Percentiles rank a stretch among this genome's conserved stretches.
Conservation (phyloP, 139 green algal species). For the Monoraphidium neglectum region DNA sequence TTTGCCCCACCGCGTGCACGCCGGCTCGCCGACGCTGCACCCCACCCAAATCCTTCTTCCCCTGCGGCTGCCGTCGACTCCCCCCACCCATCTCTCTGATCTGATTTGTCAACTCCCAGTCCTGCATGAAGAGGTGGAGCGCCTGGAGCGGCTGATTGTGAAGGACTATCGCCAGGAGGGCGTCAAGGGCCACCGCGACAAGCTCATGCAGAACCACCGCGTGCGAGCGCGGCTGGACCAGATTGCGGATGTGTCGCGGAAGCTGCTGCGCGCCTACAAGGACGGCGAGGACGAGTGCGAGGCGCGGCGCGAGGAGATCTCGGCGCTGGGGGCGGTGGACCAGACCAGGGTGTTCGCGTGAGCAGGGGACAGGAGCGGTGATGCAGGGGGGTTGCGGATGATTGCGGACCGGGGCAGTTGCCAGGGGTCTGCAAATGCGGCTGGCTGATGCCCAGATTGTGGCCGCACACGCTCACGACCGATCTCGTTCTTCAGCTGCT, state of each 20-base stretch:
- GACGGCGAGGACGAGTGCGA: not conserved
- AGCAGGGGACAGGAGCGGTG: too few species aligned
- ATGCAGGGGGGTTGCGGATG: too few species aligned
- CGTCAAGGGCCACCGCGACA: constrained; percentile 75
- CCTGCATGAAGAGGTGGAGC: constrained; percentile 93
- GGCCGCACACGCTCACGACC: too few species aligned
- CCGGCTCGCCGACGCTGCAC: too few species aligned
- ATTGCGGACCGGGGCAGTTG: too few species aligned
- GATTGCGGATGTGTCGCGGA: constrained; percentile 67
- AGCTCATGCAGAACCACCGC: constrained; percentile 79
- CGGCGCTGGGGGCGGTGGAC: not conserved
- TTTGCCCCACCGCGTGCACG: too few species aligned
- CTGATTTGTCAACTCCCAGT: constrained; percentile 36
- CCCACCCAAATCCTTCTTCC: not conserved
- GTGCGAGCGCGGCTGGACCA: constrained; percentile 82
- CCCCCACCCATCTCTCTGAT: not conserved
- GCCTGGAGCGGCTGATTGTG: constrained; percentile 82
- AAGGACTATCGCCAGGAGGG: constrained; percentile 82
- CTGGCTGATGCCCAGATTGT: too few species aligned
- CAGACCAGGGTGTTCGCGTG: too few species aligned
- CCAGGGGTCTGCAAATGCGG: too few species aligned
- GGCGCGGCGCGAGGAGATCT: not conserved
- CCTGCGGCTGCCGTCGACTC: not conserved
- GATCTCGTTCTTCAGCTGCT: too few species aligned
- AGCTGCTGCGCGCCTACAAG: constrained; percentile 70